phyloP scores from a whole-genome alignment of 2,329 filamentous ascomycete genomes.

The Colletotrichum zoysiae region DNA sequence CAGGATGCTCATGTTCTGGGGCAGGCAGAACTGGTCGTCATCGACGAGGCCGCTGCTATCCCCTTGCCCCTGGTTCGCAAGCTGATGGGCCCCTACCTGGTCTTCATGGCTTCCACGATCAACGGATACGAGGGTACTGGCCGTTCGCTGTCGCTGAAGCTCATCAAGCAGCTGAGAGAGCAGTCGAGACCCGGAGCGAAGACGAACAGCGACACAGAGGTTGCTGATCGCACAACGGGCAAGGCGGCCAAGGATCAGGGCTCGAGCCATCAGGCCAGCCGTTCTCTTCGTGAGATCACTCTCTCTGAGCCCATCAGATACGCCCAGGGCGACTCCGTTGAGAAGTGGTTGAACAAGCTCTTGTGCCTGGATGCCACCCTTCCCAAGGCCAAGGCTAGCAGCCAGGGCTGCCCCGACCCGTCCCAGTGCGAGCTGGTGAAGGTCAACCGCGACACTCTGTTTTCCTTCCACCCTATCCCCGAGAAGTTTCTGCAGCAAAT shows the following conservation, averaged over 20 bases:
- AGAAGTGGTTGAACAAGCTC: conserved; percentile 95
- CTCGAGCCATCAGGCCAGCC: conserved; percentile 70
- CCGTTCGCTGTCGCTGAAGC: conserved; percentile 91
- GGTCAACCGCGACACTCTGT: conserved; percentile 96
- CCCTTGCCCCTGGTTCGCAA: conserved; percentile 92
- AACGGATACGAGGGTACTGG: conserved; percentile 99
- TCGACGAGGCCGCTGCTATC: conserved; percentile 97
- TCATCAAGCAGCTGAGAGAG: conserved; percentile 96
- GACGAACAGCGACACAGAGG: conserved; percentile 69
- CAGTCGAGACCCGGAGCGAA: conserved; percentile 80
- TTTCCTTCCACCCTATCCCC: conserved; percentile 97
- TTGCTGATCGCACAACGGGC: conserved; percentile 84
- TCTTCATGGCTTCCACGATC: conserved; percentile 99
- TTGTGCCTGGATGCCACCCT: conserved; percentile 94
- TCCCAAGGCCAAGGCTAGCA: conserved; percentile 78
- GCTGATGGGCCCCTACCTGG: conserved; percentile 94
- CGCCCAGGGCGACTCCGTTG: conserved; percentile 87
- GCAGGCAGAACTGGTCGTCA: conserved; percentile 94
- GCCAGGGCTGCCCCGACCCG: conserved; percentile 88
- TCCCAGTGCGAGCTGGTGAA: conserved; percentile 91
- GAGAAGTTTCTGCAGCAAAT: conserved; percentile 98
- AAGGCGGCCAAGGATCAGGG: conserved; percentile 75
- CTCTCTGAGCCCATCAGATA: conserved; percentile 96
- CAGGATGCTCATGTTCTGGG: conserved; percentile 96
- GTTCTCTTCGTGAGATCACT: conserved; percentile 91